phyloP scores from a whole-genome alignment of 139 green algal genomes.

The Pleodorina starrii region DNA sequence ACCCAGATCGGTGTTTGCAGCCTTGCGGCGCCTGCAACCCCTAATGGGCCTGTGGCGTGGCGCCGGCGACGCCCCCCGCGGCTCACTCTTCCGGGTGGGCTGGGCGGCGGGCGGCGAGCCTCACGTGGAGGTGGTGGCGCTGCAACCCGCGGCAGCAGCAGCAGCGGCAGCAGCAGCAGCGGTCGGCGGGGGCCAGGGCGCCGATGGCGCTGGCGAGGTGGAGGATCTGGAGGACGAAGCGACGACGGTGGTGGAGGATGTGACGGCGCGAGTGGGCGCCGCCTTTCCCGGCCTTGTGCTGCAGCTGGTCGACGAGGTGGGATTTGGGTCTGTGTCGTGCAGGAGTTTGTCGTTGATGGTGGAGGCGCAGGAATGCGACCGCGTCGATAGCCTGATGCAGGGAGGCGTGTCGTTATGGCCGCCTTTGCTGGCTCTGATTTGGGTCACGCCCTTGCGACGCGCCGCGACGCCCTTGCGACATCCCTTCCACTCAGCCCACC shows the following conservation, averaged over 20 bases:
- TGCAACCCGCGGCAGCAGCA: not conserved
- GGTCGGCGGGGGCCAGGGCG: not conserved
- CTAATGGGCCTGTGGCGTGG: slow-evolving; percentile 36
- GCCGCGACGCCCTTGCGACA: no score
- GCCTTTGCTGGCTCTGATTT: no score
- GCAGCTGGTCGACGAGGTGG: slow-evolving; percentile 27
- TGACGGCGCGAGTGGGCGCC: slow-evolving; percentile 9
- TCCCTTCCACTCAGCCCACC: no score
- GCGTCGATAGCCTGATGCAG: no score
- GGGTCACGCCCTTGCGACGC: no score
- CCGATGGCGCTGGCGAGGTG: not conserved
- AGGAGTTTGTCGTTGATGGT: no score
- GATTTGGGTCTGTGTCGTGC: no score
- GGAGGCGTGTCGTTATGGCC: no score
- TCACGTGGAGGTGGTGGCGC: slow-evolving; percentile 29
- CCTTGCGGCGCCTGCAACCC: slow-evolving; percentile 13
- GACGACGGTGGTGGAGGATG: not conserved
- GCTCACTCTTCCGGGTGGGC: slow-evolving; percentile 40
- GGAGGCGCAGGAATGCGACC: no score
- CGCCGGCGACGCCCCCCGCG: not conserved
- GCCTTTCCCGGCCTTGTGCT: not conserved
- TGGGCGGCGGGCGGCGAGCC: not conserved
- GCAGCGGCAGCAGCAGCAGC: no score
- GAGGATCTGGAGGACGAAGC: not conserved
- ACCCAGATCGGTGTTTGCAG: slow-evolving; percentile 1